Evolutionary conservation across 148 eudicot genomes (phyloP).

Genomic region (Heliosperma pusillum): DNA sequence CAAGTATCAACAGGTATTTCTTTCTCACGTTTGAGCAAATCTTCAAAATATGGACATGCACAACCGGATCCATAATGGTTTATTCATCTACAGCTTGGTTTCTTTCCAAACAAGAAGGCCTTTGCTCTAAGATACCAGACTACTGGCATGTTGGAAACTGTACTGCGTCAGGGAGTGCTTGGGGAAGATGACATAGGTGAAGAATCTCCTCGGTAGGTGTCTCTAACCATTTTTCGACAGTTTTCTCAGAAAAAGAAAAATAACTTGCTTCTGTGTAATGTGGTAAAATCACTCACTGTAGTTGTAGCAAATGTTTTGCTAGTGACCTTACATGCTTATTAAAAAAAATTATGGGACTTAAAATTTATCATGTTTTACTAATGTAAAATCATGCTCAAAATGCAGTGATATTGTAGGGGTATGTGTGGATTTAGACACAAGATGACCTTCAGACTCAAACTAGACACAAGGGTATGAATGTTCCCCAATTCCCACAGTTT

Average conservation of each 20-base stretch:
- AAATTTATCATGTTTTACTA: no score
- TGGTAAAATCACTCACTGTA: not conserved
- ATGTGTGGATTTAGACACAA: no score
- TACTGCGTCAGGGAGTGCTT: constrained; percentile 81
- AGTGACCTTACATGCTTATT: not conserved
- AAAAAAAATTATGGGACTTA: no score
- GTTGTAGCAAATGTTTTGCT: not conserved
- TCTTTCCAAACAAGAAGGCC: constrained; percentile 79
- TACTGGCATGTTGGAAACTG: constrained; percentile 90
- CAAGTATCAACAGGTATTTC: constrained; percentile 91
- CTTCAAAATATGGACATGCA: not conserved
- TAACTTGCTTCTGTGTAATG: not conserved
- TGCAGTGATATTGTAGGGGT: no score
- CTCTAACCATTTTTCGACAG: not conserved
- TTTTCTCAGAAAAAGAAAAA: not conserved
- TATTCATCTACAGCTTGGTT: constrained; percentile 84
- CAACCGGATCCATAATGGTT: constrained; percentile 18
- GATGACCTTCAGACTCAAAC: no score
- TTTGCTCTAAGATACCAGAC: constrained; percentile 91
- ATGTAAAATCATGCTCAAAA: no score
- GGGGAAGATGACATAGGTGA: constrained; percentile 98
- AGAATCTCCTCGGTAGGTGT: constrained; percentile 72
- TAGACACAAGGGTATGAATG: no score
- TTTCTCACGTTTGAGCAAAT: not conserved
- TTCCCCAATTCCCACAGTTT: no score